Conservation (phyloP, 1,284 basidiomycete genomes). For the Ceratobasidium sp. region DNA sequence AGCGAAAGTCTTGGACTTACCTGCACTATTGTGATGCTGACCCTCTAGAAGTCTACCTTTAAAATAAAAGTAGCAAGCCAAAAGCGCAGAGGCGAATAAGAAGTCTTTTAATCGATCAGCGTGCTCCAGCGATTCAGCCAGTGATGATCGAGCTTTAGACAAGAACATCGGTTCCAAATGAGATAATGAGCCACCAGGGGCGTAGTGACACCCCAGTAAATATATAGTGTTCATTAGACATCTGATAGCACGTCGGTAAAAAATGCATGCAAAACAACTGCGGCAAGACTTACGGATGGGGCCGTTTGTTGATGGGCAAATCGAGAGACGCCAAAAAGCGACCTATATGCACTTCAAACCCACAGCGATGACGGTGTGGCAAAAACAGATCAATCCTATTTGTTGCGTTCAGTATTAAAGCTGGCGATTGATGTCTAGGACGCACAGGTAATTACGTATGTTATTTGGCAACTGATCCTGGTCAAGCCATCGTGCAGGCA, state of each 20-base stretch:
- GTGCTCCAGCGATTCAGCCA: conserved; percentile 48
- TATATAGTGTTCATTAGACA: conserved; percentile 76
- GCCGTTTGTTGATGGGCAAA: conserved; percentile 53
- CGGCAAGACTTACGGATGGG: conserved; percentile 57
- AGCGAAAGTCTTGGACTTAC: conserved; percentile 65
- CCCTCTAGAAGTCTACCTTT: conserved; percentile 74
- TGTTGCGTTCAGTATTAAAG: background rate
- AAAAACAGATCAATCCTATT: conserved; percentile 71
- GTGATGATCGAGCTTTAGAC: conserved; percentile 30
- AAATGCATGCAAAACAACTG: background rate
- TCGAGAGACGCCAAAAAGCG: conserved; percentile 61
- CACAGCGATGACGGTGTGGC: conserved; percentile 74
- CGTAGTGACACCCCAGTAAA: conserved; percentile 78
- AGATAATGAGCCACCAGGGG: conserved; percentile 45
- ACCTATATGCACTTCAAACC: conserved; percentile 67
- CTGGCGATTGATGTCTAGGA: background rate
- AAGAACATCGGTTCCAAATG: conserved; percentile 43
- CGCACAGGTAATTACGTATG: conserved; percentile 69
- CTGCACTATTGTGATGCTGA: conserved; percentile 70
- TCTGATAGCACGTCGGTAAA: background rate
- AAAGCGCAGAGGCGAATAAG: conserved; percentile 62
- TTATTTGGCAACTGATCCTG: conserved; percentile 64
- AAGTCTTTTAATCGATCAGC: conserved; percentile 56
- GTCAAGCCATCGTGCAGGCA: conserved; percentile 49
- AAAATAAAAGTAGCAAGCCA: conserved; percentile 73